Conservation (phyloP, 345 rosid genomes). For the Salix koriyanagi region DNA sequence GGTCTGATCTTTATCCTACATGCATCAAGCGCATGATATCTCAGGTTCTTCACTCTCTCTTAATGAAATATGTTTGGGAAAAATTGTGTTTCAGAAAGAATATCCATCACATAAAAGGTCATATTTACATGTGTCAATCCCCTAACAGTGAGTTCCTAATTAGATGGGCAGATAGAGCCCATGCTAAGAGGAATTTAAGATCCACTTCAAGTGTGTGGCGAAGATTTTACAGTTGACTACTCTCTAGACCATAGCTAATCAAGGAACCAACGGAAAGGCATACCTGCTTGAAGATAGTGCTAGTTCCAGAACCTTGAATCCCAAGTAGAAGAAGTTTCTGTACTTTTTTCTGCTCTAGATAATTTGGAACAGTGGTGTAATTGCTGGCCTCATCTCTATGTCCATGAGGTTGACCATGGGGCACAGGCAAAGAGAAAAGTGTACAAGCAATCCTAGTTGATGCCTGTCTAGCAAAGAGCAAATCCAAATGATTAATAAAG, state of each 20-base stretch:
- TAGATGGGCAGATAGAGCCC: neutral
- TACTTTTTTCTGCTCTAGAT: constrained; percentile 68
- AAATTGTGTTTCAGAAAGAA: neutral
- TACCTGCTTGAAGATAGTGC: constrained; percentile 93
- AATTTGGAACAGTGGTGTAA: constrained; percentile 67
- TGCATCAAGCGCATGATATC: neutral
- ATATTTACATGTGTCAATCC: neutral
- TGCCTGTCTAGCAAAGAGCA: constrained; percentile 61
- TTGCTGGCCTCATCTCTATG: constrained; percentile 67
- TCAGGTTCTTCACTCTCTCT: neutral
- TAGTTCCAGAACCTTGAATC: constrained; percentile 74
- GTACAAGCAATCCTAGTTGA: constrained; percentile 77
- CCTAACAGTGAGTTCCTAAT: neutral
- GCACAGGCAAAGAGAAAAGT: constrained; percentile 89
- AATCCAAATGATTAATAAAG: constrained; percentile 23
- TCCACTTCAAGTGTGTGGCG: neutral
- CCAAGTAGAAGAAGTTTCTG: constrained; percentile 90
- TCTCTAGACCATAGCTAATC: neutral
- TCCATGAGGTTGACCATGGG: constrained; percentile 63
- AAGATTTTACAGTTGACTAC: neutral
- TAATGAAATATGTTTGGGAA: neutral
- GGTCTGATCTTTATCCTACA: neutral
- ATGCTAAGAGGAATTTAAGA: neutral
- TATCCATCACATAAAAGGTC: neutral
- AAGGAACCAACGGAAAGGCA: neutral